Base-by-base conservation (phyloP, 768 basidiomycete species). In the Trametes cingulata region DNA sequence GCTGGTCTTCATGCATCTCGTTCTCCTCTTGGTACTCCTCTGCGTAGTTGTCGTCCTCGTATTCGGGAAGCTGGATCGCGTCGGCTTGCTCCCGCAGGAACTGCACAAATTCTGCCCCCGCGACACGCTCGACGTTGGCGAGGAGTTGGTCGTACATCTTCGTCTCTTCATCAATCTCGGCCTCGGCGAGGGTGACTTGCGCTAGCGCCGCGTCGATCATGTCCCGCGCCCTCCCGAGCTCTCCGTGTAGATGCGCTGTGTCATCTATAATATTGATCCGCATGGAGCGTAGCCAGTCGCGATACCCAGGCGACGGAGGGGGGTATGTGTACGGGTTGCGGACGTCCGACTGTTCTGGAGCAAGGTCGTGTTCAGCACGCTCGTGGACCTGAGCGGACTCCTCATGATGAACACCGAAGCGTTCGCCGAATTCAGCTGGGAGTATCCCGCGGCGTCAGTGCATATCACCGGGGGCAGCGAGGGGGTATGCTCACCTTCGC, bases 261-360 rank as follows among this genome's bases (percentile, higher is more conserved):
- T 54, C 51, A 3, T 20, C 17, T n/a, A 35, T 12, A 10, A 67
- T 35, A 8, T 37, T 17, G 2, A 2, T 27, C 0, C 24, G 3
- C 66, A 65, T 65, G 13, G 15, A 6, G 8, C 56, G 43, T 10
- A 64, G 56, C 66, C 66, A 67, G 22, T 27, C 0, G 4, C 20
- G 49, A 15, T 57, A 45, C 0, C 36, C 4, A 13, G 57, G 37
- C 25, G 57, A 6, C 4, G n/a, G 48, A 8, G 62, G 55, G 6
- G 58, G 62, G 39, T 54, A 61, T 36, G 24, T 25, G 41, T 54
- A 62, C 5, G 8, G n/a, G n/a, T n/a, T n/a, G n/a, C n/a, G n/a
- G n/a, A 10, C 10, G 37, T 29, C 20, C 42, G 45, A 2, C 40
- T 20, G 35, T 48, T 36, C 17, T 41, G 22, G 15, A n/a, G 48